Evolutionary conservation across 2,329 filamentous ascomycete genomes (phyloP), one percentile per base, ranked within the genome.

Genomic region (Phialophora expanda): DNA sequence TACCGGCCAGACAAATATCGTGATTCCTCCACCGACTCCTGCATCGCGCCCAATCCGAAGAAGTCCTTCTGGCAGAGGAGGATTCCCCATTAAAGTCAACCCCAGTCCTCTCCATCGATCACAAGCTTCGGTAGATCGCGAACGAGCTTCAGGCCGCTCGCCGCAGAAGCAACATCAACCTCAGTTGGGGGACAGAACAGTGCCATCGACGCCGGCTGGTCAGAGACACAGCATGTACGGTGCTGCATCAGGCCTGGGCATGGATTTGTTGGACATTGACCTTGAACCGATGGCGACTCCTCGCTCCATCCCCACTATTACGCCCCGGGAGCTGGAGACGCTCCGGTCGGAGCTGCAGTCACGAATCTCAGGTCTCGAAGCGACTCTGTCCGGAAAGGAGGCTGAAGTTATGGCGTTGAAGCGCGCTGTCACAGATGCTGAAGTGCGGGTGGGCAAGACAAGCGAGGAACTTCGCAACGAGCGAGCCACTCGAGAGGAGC

Each of bases 281-380:
- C 90, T 98, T 9, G 93, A 93, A n/a, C 92, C 94, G 0, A 88
- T 93, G 71, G 93, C 94, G 1, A 98, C 95, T 0, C 95, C 95
- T 14, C 89, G 94, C 68, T 97, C 92, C 62, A 86, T 98, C 44
- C 95, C 95, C 0, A 92, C 90, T 8, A 90, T 98, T 71, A 97
- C 93, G 1, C 91, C 95, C 1, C 88, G 95, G 38, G 95, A 99
- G 79, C 83, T 98, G 2, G 95, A 99, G 76, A 91, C 90, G 14
- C 84, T 98, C 66, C 98, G 98, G 77, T 97, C 93, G 0, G 86
- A 86, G 26, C 96, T 96, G 73, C 84, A 96, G 59, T 96, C 93
- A 0, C 92, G 98, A 76, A 96, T 99, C 66, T 96, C 92, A 68
- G 92, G 91, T n/a, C 86, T 99, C 20, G 95, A 92, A 75, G 95